Evolutionary conservation across 306 rosid genomes (phyloP).

Genomic region (Crotalaria pallida): DNA sequence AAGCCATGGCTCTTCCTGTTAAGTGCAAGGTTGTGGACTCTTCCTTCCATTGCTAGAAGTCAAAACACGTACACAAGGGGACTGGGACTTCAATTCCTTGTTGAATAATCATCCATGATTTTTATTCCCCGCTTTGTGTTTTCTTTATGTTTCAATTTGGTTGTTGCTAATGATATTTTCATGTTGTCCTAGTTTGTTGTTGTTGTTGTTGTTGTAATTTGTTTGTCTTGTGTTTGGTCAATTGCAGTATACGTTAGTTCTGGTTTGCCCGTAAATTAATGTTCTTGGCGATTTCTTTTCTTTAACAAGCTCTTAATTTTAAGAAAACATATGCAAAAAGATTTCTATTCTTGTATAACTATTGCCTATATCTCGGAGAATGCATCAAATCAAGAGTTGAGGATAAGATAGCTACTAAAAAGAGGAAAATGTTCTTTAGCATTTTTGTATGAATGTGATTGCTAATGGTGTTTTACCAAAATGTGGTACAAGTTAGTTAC

Average conservation of each 20-base stretch:
- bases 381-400: background rate
- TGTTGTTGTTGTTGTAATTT: background rate
- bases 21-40: conserved; percentile 32
- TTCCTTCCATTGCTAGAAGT: conserved; percentile 31
- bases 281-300: background rate
- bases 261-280: background rate
- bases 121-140: background rate
- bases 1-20: conserved; percentile 52
- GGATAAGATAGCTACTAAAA: background rate
- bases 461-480: no score
- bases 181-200: background rate
- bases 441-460: no score
- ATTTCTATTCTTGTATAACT: background rate
- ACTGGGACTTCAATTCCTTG: no score
- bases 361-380: background rate
- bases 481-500: no score
- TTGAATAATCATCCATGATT: background rate
- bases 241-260: background rate
- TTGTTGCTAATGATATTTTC: background rate
- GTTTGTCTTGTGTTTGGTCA: background rate
- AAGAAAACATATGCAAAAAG: background rate
- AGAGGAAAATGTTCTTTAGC: no score
- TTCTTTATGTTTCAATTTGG: background rate
- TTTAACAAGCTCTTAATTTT: background rate
- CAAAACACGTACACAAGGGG: no score